Percentiles rank a stretch among this genome's conserved stretches.
phyloP scores from a whole-genome alignment of 2,329 filamentous ascomycete genomes.

The Diaporthe australafricana region DNA sequence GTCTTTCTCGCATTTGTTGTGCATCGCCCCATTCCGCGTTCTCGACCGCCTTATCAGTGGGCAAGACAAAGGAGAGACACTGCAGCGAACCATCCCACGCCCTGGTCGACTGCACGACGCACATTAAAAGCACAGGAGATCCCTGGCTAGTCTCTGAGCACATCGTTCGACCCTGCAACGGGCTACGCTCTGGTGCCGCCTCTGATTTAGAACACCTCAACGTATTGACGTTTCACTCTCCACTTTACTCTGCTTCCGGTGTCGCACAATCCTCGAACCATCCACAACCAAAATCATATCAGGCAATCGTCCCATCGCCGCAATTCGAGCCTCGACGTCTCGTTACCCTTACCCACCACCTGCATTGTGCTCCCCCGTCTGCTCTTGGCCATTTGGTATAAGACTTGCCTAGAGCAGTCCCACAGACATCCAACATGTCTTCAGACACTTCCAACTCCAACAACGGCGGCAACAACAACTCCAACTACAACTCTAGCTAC shows the following conservation, averaged over 20 bases:
- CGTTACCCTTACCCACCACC: slow-evolving; percentile 10
- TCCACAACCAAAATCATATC: slow-evolving; percentile 34
- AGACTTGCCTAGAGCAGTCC: slow-evolving; percentile 19
- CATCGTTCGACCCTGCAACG: slow-evolving; percentile 31
- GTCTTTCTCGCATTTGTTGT: slow-evolving; percentile 17
- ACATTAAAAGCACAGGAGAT: slow-evolving; percentile 31
- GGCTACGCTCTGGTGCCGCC: slow-evolving; percentile 25
- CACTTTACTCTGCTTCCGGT: slow-evolving; percentile 37
- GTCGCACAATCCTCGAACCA: slow-evolving; percentile 40
- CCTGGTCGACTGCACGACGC: slow-evolving; percentile 20
- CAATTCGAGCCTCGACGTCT: slow-evolving; percentile 6
- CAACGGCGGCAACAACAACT: slow-evolving; percentile 3
- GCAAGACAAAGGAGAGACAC: slow-evolving; percentile 33
- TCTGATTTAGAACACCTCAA: slow-evolving; percentile 32
- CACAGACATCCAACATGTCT: slow-evolving; percentile 43
- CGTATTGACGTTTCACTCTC: slow-evolving; percentile 39
- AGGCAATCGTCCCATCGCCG: slow-evolving; percentile 33
- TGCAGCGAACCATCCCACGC: slow-evolving; percentile 3
- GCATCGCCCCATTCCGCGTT: slow-evolving; percentile 20
- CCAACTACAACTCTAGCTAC: slow-evolving; percentile 41
- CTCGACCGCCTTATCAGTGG: slow-evolving; percentile 30
- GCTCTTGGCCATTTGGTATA: slow-evolving; percentile 19
- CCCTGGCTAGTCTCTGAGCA: slow-evolving; percentile 19
- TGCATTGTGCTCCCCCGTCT: slow-evolving; percentile 4
- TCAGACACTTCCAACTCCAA: slow-evolving; percentile 47